These are phyloP conservation scores for Panaeolus papilionaceus DNA, from an alignment of 768 basidiomycete species.

Conservation along the genomic window DNA sequence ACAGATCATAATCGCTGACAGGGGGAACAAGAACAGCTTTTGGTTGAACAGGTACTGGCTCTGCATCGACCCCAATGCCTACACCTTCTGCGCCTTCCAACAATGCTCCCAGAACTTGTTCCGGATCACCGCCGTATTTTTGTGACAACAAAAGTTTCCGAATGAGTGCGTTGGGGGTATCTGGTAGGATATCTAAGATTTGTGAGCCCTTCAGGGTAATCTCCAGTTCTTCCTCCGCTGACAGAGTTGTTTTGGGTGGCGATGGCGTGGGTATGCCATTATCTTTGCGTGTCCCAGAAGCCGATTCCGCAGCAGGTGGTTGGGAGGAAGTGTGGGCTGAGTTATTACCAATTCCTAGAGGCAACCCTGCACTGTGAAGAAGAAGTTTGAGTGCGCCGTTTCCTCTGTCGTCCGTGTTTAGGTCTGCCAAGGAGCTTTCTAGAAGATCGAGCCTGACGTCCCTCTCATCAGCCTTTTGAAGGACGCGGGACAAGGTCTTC, in stretches of 20 bases:
- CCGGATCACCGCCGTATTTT: slow-evolving; percentile 59
- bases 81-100: slow-evolving; percentile 62
- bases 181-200: slow-evolving; percentile 79
- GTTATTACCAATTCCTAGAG: slow-evolving; percentile 33
- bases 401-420: slow-evolving; percentile 40
- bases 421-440: slow-evolving; percentile 52
- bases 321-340: background rate
- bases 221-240: slow-evolving; percentile 41
- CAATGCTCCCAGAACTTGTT: slow-evolving; percentile 72
- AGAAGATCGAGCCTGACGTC: slow-evolving; percentile 65
- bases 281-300: slow-evolving; percentile 34
- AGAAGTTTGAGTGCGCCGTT: slow-evolving; percentile 70
- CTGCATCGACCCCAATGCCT: slow-evolving; percentile 1
- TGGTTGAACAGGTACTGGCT: slow-evolving; percentile 47
- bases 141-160: slow-evolving; percentile 58
- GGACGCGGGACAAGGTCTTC: slow-evolving; percentile 50
- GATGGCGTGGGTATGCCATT: slow-evolving; percentile 47
- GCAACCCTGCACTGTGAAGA: slow-evolving; percentile 62
- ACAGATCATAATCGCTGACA: slow-evolving; percentile 29
- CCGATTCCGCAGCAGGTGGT: slow-evolving; percentile 14
- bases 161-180: slow-evolving; percentile 62
- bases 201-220: slow-evolving; percentile 68
- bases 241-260: slow-evolving; percentile 19
- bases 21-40: slow-evolving; percentile 26
- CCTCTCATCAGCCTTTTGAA: slow-evolving; percentile 53